phyloP scores from a whole-genome alignment of 345 rosid species.

The Aurinia saxatilis region DNA sequence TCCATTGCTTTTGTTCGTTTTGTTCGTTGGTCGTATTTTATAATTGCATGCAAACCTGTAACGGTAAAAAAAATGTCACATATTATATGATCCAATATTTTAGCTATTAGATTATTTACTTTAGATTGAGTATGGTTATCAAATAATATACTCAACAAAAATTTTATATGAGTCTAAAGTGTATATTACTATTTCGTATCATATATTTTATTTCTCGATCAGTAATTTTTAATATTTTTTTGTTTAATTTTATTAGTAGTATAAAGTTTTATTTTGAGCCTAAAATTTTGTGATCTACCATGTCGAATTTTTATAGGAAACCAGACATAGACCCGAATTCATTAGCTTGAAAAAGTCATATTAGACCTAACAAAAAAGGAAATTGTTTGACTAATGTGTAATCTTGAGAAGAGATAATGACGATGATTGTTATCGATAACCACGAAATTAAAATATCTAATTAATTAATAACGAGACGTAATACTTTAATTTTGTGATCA shows the following conservation, averaged over 20 bases:
- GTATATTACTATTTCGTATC: too few relatives aligned
- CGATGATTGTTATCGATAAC: background rate
- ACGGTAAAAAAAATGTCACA: background rate
- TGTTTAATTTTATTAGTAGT: too few relatives aligned
- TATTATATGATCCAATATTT: too few relatives aligned
- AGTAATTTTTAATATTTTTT: too few relatives aligned
- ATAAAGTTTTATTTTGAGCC: background rate
- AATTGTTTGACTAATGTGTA: conserved; percentile 1
- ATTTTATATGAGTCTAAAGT: too few relatives aligned
- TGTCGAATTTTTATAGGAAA: background rate
- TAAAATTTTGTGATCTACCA: background rate
- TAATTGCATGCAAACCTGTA: background rate
- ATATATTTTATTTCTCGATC: too few relatives aligned
- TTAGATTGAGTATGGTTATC: too few relatives aligned
- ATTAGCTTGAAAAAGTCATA: background rate
- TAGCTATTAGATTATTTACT: too few relatives aligned
- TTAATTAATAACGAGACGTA: conserved; percentile 4
- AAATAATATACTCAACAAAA: too few relatives aligned
- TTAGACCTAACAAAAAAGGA: background rate
- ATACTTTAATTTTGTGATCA: background rate
- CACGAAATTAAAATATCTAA: background rate
- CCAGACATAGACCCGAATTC: background rate
- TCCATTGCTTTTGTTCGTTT: conserved; percentile 8
- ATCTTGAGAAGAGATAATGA: conserved; percentile 17
- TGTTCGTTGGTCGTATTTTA: conserved; percentile 15